A percentile compares a stretch with the other conserved stretches of the same genome.
Evolutionary conservation across 2,329 filamentous ascomycete species (phyloP).

Genomic region (Pseudogymnoascus sp.): DNA sequence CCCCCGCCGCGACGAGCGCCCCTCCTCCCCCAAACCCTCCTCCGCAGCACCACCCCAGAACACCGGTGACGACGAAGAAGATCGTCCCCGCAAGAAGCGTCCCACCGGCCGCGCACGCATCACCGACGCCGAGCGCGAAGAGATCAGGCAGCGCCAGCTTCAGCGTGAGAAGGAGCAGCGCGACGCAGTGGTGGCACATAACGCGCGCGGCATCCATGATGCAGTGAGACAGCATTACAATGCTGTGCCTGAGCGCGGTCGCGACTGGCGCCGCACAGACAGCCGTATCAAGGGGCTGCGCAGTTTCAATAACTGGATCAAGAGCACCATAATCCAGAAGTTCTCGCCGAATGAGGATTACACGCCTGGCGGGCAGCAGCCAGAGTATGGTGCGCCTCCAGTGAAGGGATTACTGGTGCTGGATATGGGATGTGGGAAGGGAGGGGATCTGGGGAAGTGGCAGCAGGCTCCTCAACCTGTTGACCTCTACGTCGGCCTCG

Average conservation of each 20-base stretch:
- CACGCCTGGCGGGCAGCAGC: slow-evolving; percentile 49
- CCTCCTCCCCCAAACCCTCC: slow-evolving; percentile 30
- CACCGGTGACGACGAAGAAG: slow-evolving; percentile 18
- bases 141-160: slow-evolving; percentile 51
- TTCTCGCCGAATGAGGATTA: slow-evolving; percentile 78
- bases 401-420: slow-evolving; percentile 65
- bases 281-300: slow-evolving; percentile 91
- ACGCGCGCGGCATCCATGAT: slow-evolving; percentile 60
- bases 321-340: slow-evolving; percentile 94
- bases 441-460: slow-evolving; percentile 93
- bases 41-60: slow-evolving; percentile 27
- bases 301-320: slow-evolving; percentile 98
- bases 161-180: slow-evolving; percentile 47
- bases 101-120: slow-evolving; percentile 61
- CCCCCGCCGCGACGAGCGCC: slow-evolving; percentile 20
- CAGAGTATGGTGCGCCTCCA: slow-evolving; percentile 22
- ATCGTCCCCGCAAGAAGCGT: slow-evolving; percentile 58
- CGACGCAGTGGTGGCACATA: slow-evolving; percentile 23
- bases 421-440: slow-evolving; percentile 94
- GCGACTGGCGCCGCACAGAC: slow-evolving; percentile 90
- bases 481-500: slow-evolving; percentile 87
- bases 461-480: slow-evolving; percentile 84
- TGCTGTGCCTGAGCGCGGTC: slow-evolving; percentile 81
- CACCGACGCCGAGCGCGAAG: slow-evolving; percentile 57
- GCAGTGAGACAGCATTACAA: slow-evolving; percentile 94